These are phyloP conservation scores for Calendula officinalis DNA, from an alignment of 129 eudicot species.

Conservation along the genomic window DNA sequence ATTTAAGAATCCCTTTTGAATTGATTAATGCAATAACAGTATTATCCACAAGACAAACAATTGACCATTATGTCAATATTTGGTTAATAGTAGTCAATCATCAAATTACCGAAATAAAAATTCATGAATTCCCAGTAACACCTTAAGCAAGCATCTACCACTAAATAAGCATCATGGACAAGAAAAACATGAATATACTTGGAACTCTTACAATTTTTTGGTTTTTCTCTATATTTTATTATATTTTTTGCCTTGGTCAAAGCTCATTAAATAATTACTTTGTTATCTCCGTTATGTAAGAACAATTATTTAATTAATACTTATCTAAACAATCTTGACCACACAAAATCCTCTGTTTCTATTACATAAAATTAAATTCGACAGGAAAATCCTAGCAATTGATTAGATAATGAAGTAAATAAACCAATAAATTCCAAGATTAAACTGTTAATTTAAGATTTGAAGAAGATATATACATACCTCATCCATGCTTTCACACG, in stretches of 20 bases:
- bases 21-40: too few relatives aligned
- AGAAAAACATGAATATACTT: background rate
- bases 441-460: background rate
- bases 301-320: background rate
- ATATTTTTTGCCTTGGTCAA: background rate
- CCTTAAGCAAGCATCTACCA: background rate
- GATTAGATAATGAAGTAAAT: background rate
- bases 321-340: background rate
- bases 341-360: slow-evolving; percentile 4
- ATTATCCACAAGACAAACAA: too few relatives aligned
- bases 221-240: background rate
- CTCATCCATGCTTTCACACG: slow-evolving; percentile 57
- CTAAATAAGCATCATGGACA: slow-evolving; percentile 6
- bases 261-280: background rate
- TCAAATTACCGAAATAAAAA: too few relatives aligned
- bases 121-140: too few relatives aligned
- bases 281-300: background rate
- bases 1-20: too few relatives aligned
- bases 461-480: slow-evolving; percentile 29
- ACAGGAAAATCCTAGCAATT: background rate
- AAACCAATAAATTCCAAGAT: background rate
- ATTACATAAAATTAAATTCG: background rate
- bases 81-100: too few relatives aligned
- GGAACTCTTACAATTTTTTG: background rate
- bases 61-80: too few relatives aligned